Evolutionary conservation across 2,329 filamentous ascomycete genomes (phyloP).

Genomic region (Claviceps fusiformis): DNA sequence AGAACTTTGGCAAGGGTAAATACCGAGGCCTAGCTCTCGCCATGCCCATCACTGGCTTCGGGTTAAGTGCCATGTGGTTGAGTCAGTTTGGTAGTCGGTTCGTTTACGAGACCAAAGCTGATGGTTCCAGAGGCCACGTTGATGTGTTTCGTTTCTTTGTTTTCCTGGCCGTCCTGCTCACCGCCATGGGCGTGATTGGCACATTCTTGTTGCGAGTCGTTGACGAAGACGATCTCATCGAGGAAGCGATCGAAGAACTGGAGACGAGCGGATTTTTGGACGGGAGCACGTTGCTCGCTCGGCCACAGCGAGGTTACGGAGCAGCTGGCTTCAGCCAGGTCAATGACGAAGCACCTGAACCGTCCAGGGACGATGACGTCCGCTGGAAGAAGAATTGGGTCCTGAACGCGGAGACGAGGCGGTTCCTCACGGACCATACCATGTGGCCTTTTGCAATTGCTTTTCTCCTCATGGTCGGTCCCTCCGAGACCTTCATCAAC

Average conservation of each 20-base stretch:
- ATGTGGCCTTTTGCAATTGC: constrained; percentile 93
- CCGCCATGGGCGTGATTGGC: constrained; percentile 59
- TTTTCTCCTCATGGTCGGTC: constrained; percentile 86
- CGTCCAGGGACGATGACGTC: constrained; percentile 31
- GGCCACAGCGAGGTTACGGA: constrained; percentile 45
- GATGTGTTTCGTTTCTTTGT: constrained; percentile 79
- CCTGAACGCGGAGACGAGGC: constrained; percentile 77
- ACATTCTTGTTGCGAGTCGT: constrained; percentile 63
- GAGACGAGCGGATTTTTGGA: constrained; percentile 75
- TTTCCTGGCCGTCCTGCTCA: constrained; percentile 63
- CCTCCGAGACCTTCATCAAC: constrained; percentile 96
- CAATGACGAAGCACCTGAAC: constrained; percentile 25
- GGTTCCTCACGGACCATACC: constrained; percentile 74
- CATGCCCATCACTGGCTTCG: constrained; percentile 82
- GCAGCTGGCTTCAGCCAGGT: constrained; percentile 37
- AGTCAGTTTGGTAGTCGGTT: constrained; percentile 74
- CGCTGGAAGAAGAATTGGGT: constrained; percentile 75
- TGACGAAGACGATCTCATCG: constrained; percentile 75
- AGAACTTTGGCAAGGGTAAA: constrained; percentile 88
- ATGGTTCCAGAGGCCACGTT: constrained; percentile 50
- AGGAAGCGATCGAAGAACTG: constrained; percentile 80
- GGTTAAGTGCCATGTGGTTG: constrained; percentile 89
- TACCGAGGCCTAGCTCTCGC: constrained; percentile 82
- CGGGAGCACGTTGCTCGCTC: constrained; percentile 57
- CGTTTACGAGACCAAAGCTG: constrained; percentile 53